Conservation (phyloP, 2,329 filamentous ascomycete species). For the Aspergillus sp. region DNA sequence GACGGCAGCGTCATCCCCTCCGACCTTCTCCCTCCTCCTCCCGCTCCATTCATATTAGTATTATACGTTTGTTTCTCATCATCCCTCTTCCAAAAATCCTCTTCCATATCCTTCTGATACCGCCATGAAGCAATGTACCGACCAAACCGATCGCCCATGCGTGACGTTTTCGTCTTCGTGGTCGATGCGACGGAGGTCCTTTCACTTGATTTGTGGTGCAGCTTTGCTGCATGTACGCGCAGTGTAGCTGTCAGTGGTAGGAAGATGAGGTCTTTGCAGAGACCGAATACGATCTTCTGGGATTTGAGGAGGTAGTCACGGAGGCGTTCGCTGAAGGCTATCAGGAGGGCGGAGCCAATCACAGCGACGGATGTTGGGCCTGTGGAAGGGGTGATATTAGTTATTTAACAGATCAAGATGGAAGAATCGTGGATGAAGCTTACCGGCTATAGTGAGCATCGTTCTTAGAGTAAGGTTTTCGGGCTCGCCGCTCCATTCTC, state of each 20-base stretch:
- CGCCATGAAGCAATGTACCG: slow-evolving; percentile 26
- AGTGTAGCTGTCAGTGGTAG: slow-evolving; percentile 18
- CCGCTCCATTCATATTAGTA: not conserved
- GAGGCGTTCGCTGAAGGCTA: slow-evolving; percentile 52
- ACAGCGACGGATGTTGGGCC: slow-evolving; percentile 51
- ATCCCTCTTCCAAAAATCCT: slow-evolving; percentile 34
- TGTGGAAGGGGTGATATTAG: not conserved
- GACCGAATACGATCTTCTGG: slow-evolving; percentile 23
- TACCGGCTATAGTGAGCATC: slow-evolving; percentile 33
- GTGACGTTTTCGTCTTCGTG: slow-evolving; percentile 20
- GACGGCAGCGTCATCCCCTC: slow-evolving; percentile 6
- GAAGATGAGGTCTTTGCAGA: slow-evolving; percentile 25
- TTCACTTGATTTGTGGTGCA: not conserved
- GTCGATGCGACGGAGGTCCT: slow-evolving; percentile 2
- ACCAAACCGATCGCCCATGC: slow-evolving; percentile 22
- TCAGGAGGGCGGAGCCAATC: slow-evolving; percentile 52
- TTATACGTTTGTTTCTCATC: slow-evolving; percentile 13
- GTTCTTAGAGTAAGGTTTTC: slow-evolving; percentile 36
- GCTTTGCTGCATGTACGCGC: not conserved
- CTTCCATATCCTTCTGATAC: slow-evolving; percentile 22
- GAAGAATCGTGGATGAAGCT: not conserved
- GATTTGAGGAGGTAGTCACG: slow-evolving; percentile 26
- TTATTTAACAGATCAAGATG: not conserved
- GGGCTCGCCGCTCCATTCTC: slow-evolving; percentile 56
- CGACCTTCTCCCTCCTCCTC: not conserved